Percentiles rank a stretch among this genome's conserved stretches.
Conservation (phyloP, 176 grass and related monocot genomes). For the Aegilops sharonensis region DNA sequence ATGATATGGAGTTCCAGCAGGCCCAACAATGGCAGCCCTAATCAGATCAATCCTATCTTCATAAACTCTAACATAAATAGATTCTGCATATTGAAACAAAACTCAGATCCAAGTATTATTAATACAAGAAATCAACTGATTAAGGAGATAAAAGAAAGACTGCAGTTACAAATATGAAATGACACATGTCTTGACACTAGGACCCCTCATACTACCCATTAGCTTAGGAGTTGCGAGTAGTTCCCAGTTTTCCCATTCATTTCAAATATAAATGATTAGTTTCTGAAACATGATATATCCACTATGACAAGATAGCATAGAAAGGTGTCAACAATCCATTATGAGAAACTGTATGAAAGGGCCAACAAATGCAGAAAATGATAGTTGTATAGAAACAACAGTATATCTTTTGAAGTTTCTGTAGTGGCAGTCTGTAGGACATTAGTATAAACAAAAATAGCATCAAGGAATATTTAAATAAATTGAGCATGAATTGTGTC, state of each 20-base stretch:
- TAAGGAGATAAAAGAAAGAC: not conserved
- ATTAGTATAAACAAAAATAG: not conserved
- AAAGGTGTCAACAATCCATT: not conserved
- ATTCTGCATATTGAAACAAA: slow-evolving; percentile 44
- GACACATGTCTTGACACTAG: not conserved
- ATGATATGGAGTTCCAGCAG: slow-evolving; percentile 82
- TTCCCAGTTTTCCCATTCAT: not conserved
- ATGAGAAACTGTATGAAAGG: slow-evolving; percentile 9
- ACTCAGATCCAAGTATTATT: slow-evolving; percentile 13
- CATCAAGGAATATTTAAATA: not conserved
- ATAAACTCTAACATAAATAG: slow-evolving; percentile 60
- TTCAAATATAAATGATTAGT: slow-evolving; percentile 7
- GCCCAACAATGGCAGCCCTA: slow-evolving; percentile 60
- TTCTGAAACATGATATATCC: not conserved
- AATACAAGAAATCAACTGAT: slow-evolving; percentile 6
- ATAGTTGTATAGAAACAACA: not conserved
- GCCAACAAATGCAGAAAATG: not conserved
- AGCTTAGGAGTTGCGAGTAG: not conserved
- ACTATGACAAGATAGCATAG: not conserved
- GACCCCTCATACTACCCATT: not conserved
- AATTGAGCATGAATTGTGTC: not conserved
- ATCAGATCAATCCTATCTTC: slow-evolving; percentile 72
- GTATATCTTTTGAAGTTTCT: not conserved
- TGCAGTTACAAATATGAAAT: not conserved
- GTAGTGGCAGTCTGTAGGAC: not conserved